Evolutionary conservation across 2,329 filamentous ascomycete genomes (phyloP).

Genomic region (Nemania diffusa): DNA sequence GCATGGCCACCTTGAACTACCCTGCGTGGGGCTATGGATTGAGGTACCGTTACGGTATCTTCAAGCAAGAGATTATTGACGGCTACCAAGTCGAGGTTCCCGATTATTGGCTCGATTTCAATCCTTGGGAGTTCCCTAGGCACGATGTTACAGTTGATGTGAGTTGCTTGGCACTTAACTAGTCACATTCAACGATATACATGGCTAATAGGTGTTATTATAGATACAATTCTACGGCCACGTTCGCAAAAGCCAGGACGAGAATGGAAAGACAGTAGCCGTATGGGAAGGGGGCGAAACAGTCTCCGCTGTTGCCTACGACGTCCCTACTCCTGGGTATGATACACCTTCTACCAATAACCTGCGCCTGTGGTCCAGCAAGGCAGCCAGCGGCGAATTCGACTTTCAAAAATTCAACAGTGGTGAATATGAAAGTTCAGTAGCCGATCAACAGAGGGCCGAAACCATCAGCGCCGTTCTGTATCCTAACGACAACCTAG

Average conservation of each 20-base stretch:
- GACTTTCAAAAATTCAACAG: constrained; percentile 99
- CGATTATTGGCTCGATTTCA: constrained; percentile 99
- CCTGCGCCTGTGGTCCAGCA: constrained; percentile 95
- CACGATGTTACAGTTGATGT: constrained; percentile 94
- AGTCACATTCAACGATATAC: not conserved
- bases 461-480: constrained; percentile 98
- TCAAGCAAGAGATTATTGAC: constrained; percentile 99
- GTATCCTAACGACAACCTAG: constrained; percentile 97
- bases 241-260: constrained; percentile 79
- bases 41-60: constrained; percentile 95
- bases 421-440: constrained; percentile 96
- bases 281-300: constrained; percentile 94
- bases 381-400: constrained; percentile 95
- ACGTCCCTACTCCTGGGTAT: constrained; percentile 92
- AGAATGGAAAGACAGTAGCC: constrained; percentile 77
- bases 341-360: constrained; percentile 94
- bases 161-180: constrained; percentile 46
- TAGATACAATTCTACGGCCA: constrained; percentile 92
- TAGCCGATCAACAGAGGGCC: constrained; percentile 97
- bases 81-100: constrained; percentile 98
- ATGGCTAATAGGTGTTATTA: constrained; percentile 10
- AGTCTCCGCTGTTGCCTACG: constrained; percentile 91
- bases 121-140: constrained; percentile 97
- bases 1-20: constrained; percentile 91
- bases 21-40: constrained; percentile 98